Evolutionary conservation across 1,284 basidiomycete species (phyloP).

Genomic region (Fomitopsis palustris): DNA sequence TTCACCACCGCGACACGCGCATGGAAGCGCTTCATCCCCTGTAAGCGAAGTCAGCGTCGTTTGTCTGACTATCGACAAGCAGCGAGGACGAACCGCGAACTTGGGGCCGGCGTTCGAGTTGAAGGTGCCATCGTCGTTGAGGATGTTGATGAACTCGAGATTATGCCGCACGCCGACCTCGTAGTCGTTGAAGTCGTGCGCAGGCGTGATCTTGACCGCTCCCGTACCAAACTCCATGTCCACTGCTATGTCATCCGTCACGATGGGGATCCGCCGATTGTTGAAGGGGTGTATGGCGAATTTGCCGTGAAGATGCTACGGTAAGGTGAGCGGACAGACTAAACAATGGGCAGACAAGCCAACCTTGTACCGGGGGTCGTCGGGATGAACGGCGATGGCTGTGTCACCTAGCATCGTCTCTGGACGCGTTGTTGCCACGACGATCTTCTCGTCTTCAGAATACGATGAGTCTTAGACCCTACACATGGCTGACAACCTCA

Average conservation of each 20-base stretch:
- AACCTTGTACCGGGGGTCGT: conserved; percentile 85
- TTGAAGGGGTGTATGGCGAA: conserved; percentile 91
- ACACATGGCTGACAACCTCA: neutral
- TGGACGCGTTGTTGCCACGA: conserved; percentile 96
- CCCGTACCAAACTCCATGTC: conserved; percentile 98
- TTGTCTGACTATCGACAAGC: neutral
- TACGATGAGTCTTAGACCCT: neutral
- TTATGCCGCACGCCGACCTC: conserved; percentile 90
- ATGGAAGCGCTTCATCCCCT: conserved; percentile 97
- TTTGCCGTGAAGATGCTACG: conserved; percentile 87
- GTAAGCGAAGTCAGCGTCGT: conserved; percentile 3
- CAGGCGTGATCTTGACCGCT: conserved; percentile 99
- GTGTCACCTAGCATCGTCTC: conserved; percentile 99
- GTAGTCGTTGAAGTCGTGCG: conserved; percentile 98
- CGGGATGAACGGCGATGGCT: conserved; percentile 94
- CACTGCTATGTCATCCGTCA: conserved; percentile 77
- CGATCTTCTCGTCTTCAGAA: conserved; percentile 77
- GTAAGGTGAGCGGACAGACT: neutral
- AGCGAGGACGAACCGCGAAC: conserved; percentile 41
- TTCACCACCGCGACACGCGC: conserved; percentile 85
- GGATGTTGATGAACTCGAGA: conserved; percentile 91
- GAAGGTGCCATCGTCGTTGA: conserved; percentile 97
- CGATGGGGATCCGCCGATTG: conserved; percentile 83
- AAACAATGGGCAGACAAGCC: neutral
- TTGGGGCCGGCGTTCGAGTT: conserved; percentile 85